Evolutionary conservation across 371 early-diverging fungal genomes (phyloP), one percentile per base, ranked within the genome.

Genomic region (Coemansia linderi): DNA sequence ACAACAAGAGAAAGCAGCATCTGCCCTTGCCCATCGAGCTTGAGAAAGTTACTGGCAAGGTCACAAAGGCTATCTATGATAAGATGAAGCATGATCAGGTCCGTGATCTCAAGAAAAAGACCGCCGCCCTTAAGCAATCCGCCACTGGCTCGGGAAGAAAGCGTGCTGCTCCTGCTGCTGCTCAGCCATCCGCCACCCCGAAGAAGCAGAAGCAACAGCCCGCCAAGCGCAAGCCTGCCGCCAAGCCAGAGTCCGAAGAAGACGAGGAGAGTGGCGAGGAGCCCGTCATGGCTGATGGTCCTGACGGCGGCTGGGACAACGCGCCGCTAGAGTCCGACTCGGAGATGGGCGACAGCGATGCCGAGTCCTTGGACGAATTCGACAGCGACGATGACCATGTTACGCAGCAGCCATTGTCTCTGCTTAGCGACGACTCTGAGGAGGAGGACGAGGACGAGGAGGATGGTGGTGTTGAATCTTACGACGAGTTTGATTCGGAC

Each of bases 1-100:
- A 88, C 59, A 87, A 83, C 70, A 88, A 89, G 69, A 52, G 52
- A 52, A 87, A 89, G 85, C 91, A 91, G 83, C 71, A 75, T 22
- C 84, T 69, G 54, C 90, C 91, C 17, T 71, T 79, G 41, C 87
- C 89, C 10, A 67, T 90, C 57, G 80, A 67, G 43, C 31, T 68
- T 46, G 82, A 81, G 31, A 61, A 63, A 60, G 48, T 58, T 22
- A 81, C 71, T 17, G 74, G 81, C 50, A 76, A 71, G 39, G 71
- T 68, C 19, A 74, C 71, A 33, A 68, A 74, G 31, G 65, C 41
- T n/a, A 50, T 79, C 31, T 63, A 79, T 39, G 75, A 79, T 46
- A 29, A 61, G 31, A 70, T 79, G 24, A 64, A 65, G 59, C 68
- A 79, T 62, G 65, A 74, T 13, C 54, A 57, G 1, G 31, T 40